Base-by-base conservation (phyloP, 768 basidiomycete species). In the Hypholoma sublateritium region DNA sequence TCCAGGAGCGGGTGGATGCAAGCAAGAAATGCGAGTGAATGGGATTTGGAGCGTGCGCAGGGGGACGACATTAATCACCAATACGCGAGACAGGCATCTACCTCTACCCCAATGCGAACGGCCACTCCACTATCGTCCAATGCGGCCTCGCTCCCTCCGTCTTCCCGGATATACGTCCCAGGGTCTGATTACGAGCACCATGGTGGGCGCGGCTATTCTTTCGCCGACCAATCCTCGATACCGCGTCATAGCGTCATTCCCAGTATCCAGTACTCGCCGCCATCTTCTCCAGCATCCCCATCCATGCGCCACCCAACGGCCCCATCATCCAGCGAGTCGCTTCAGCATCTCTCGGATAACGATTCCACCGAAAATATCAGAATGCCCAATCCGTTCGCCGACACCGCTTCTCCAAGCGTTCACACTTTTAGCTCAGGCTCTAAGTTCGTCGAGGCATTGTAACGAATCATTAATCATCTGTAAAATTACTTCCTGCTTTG, bases 11-110 rank as follows among this genome's bases (percentile, higher is more conserved):
- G 83, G 25, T 85, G 84, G 84, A 70, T 83, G 21, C 76, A 76
- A 58, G 77, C 83, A 39, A 73, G 75, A 36, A 79, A 74, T 36
- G 70, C 72, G 36, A 81, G 81, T 55, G 80, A 79, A 57, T 84
- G 79, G 77, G 77, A 76, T 35, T 58, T 35, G 62, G 59, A 41
- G 47, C 55, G 52, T 21, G 51, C 53, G 58, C 52, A 57, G 66
- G 24, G 55, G 63, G 12, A 49, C n/a, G 24, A 13, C 36, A 43
- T 11, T 46, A 50, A 42, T 62, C 65, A 28, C 54, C 28, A 32
- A 32, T 32, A 3, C 9, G 28, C 9, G n/a, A n/a, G n/a, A n/a
- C n/a, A n/a, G 9, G 3, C 28, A 5, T 32, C 28, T 6, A 9
- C 28, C 28, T 32, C 28, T 5, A 32, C 28, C 28, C 28, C 28